Percentiles rank a stretch among this genome's conserved stretches.
Conservation (phyloP, 2,329 filamentous ascomycete species). For the Colletotrichum sp. region DNA sequence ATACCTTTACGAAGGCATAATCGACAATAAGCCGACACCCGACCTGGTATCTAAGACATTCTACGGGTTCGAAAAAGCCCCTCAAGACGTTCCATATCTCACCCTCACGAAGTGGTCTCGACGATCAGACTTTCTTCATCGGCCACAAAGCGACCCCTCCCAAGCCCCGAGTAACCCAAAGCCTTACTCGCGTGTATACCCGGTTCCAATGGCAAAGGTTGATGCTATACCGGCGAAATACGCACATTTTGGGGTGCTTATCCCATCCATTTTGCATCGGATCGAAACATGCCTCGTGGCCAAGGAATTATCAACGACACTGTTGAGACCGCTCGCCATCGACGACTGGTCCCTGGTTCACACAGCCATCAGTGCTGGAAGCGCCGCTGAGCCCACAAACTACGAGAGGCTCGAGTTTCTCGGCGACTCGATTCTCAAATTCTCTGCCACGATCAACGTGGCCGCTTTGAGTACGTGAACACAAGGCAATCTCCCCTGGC, state of each 20-base stretch:
- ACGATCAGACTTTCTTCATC: constrained; percentile 65
- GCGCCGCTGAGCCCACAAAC: constrained; percentile 63
- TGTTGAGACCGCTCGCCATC: constrained; percentile 58
- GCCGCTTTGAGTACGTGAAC: constrained; percentile 51
- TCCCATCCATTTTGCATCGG: constrained; percentile 77
- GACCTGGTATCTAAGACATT: constrained; percentile 44
- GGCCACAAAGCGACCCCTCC: constrained; percentile 3
- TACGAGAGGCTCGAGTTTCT: constrained; percentile 90
- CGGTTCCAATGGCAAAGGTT: constrained; percentile 50
- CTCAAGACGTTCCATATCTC: constrained; percentile 54
- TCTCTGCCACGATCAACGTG: constrained; percentile 71
- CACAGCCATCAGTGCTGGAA: constrained; percentile 73
- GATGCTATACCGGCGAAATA: constrained; percentile 52
- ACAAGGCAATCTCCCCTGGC: not conserved
- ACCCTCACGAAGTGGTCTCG: constrained; percentile 55
- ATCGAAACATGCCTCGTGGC: constrained; percentile 71
- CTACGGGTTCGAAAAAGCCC: constrained; percentile 35
- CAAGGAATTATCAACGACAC: constrained; percentile 58
- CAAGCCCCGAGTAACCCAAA: constrained; percentile 38
- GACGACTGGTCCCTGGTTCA: constrained; percentile 56
- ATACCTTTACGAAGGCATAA: constrained; percentile 43
- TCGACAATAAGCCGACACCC: constrained; percentile 48
- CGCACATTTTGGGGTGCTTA: constrained; percentile 61
- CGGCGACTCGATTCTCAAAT: constrained; percentile 84
- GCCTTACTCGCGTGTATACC: constrained; percentile 49